A percentile compares a stretch with the other conserved stretches of the same genome.
These are phyloP conservation scores for Colletotrichum viniferum DNA, from an alignment of 2,329 filamentous ascomycete genomes.

Conservation along the genomic window DNA sequence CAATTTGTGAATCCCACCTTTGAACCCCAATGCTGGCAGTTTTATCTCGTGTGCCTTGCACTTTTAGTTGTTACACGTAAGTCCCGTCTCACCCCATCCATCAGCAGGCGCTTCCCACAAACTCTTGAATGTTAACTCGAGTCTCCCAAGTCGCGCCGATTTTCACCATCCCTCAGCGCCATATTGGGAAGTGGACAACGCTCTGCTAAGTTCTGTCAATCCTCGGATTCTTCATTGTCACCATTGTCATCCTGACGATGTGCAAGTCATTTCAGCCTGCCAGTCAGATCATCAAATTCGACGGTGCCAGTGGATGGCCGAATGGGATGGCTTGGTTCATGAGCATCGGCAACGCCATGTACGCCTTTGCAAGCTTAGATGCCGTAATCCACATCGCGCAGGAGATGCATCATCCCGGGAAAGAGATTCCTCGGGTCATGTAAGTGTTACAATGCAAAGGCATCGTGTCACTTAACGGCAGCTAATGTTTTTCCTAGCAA, in stretches of 20 bases:
- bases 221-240: constrained; percentile 11
- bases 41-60: constrained; percentile 21
- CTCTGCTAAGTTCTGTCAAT: constrained; percentile 17
- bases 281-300: constrained; percentile 5
- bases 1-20: constrained; percentile 16
- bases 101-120: background rate
- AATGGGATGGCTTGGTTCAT: constrained; percentile 23
- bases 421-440: constrained; percentile 19
- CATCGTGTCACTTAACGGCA: background rate
- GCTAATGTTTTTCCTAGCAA: background rate
- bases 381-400: constrained; percentile 23
- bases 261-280: constrained; percentile 9
- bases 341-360: constrained; percentile 23
- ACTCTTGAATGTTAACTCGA: background rate
- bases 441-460: background rate
- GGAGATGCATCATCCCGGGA: constrained; percentile 21
- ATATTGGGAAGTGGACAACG: constrained; percentile 20
- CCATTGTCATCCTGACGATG: constrained; percentile 3
- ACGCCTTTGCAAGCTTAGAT: constrained; percentile 22
- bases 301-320: constrained; percentile 21
- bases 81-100: background rate
- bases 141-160: constrained; percentile 21
- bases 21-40: constrained; percentile 21
- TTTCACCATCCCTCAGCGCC: constrained; percentile 23
- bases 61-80: constrained; percentile 19